Base-by-base conservation (phyloP, 805 yeast genomes). In the Candida morakotiae region DNA sequence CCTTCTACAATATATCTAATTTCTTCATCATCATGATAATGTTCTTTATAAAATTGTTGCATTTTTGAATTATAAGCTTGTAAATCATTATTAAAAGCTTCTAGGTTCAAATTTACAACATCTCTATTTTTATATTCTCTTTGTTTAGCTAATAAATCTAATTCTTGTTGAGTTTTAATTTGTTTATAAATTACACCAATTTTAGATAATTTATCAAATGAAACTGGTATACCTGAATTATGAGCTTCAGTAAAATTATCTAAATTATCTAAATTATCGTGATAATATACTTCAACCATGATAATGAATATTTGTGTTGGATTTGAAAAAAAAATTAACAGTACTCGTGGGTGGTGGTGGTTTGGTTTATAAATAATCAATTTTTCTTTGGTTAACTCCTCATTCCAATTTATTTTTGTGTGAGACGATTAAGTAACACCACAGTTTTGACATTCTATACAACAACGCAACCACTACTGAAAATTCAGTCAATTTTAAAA, bases 1-100 rank as follows among this genome's bases (percentile, higher is more conserved):
- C 98, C 98, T 19, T 83, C 95, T 14, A 83, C 53, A 37, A 88
- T 78, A 62, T 88, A 91, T 47, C 98, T 70, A 55, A 91, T 91
- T 65, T 91, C 98, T 62, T 91, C 98, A 56, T 91, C 98, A 56
- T 91, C 98, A 56, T 91, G 98, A 37, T 87, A 69, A 60, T 91
- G 98, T 54, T 91, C 96, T 32, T 73, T 67, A 64, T 79, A 86
- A 60, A 89, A 88, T 29, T 63, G 72, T 44, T 74, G 68, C 58
- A 91, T 69, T 58, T 87, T 87, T 35, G 65, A 68, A 45, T 77
- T 69, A 51, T 84, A 76, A 0, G 75, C 81, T 3, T 54, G 57
- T 9, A 55, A 38, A 37, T 77, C 81, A 25, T 79, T 79, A 16
- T 81, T 78, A 53, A 87, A 78, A 0, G 83, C 69, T 3, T 62